Evolutionary conservation across 257 asterid genomes (phyloP), one percentile per base, ranked within the genome.

Genomic region (Solanum dulcamara): DNA sequence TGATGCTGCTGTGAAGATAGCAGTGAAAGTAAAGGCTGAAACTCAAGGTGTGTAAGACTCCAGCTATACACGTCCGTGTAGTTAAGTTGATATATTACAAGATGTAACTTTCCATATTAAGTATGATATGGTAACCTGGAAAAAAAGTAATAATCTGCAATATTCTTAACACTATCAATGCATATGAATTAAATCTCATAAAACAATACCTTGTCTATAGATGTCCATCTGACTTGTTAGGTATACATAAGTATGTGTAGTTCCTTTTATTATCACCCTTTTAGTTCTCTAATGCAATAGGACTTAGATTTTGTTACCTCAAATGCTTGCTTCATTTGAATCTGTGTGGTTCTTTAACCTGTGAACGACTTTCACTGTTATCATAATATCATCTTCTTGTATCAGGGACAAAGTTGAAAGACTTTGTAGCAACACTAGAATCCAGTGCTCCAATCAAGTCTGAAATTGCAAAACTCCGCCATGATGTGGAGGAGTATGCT

Each of bases 331-430:
- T 32, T 26, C 37, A 42, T 75, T 26, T 44, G 40, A 44, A 33
- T 42, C 10, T 1, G 13, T 75, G 24, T 42, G n/a, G 18, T 33
- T 68, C 35, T 74, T 44, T 44, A 38, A 24, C 42, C 32, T 40
- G 6, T 1, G 7, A 74, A 74, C 24, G 24, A 7, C 81, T 74
- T 72, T 12, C 81, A 42, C 55, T 12, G 81, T 42, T 10, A 24
- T 59, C 38, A 42, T 42, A 42, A 74, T 24, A 24, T 44, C 81
- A 42, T 74, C 57, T 6, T 13, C 18, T 74, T 42, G 81, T 24
- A 74, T 42, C 81, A 96, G 99, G 99, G 83, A 92, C 94, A 84
- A 94, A 94, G 86, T 86, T 96, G 87, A 96, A 96, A 91, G 98
- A 96, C 90, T 96, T 94, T 84, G 98, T 96, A 91, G 89, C 92